Conservation (phyloP, 306 rosid species). For the Fragaria ananassa region DNA sequence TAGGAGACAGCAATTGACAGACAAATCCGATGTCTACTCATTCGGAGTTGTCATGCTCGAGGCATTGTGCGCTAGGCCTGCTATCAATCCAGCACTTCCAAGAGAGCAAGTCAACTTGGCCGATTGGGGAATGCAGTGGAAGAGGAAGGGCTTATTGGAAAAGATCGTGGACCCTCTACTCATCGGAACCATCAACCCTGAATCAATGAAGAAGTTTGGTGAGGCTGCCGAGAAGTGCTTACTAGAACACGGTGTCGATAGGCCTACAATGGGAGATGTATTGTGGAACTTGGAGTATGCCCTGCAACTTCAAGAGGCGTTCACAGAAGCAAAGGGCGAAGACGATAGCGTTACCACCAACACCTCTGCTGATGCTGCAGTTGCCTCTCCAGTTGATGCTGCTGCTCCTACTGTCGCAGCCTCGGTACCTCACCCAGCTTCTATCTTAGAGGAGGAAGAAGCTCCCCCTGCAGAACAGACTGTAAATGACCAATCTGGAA, state of each 20-base stretch:
- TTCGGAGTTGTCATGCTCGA: slow-evolving; percentile 49
- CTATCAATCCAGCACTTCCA: slow-evolving; percentile 41
- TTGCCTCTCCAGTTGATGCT: slow-evolving; percentile 11
- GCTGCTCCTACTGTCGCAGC: slow-evolving; percentile 11
- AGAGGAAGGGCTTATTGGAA: slow-evolving; percentile 43
- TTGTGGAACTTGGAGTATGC: slow-evolving; percentile 55
- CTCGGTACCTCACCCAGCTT: background rate
- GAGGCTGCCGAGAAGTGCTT: slow-evolving; percentile 58
- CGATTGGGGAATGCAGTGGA: slow-evolving; percentile 53
- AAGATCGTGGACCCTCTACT: slow-evolving; percentile 46
- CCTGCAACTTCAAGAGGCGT: slow-evolving; percentile 48
- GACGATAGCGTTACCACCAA: slow-evolving; percentile 9
- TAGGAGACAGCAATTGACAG: slow-evolving; percentile 47
- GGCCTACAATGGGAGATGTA: slow-evolving; percentile 58
- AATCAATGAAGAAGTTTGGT: slow-evolving; percentile 47
- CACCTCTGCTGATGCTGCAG: background rate
- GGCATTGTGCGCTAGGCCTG: slow-evolving; percentile 42
- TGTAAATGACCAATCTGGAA: slow-evolving; percentile 65
- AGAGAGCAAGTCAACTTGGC: slow-evolving; percentile 58
- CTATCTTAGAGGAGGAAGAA: slow-evolving; percentile 23
- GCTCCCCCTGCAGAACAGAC: slow-evolving; percentile 25
- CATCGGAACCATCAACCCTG: slow-evolving; percentile 36
- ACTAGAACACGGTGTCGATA: slow-evolving; percentile 47
- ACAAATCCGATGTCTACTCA: slow-evolving; percentile 51
- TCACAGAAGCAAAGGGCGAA: slow-evolving; percentile 32